Percentiles rank a stretch among this genome's conserved stretches.
These are phyloP conservation scores for Coleophoma eucalyptorum DNA, from an alignment of 2,329 filamentous ascomycete genomes.

Conservation along the genomic window DNA sequence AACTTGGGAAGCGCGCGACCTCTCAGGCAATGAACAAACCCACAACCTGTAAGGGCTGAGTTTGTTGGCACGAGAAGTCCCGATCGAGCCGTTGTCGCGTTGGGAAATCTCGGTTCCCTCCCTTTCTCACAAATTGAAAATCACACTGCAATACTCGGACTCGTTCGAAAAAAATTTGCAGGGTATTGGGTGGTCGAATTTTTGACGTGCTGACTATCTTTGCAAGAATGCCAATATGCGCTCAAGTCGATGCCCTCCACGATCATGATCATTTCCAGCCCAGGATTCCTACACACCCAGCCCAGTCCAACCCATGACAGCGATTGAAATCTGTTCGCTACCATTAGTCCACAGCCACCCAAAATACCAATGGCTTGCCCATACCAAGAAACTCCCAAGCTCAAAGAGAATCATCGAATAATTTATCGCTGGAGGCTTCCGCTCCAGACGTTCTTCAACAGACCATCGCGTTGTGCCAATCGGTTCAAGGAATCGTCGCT, in stretches of 20 bases:
- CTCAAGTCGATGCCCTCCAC: too few species aligned
- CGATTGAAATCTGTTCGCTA: too few species aligned
- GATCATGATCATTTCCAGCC: too few species aligned
- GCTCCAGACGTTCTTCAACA: slow-evolving; percentile 96
- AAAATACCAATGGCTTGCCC: too few species aligned
- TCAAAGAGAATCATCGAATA: slow-evolving; percentile 13
- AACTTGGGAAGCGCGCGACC: slow-evolving; percentile 26
- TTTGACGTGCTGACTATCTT: too few species aligned
- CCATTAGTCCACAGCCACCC: too few species aligned
- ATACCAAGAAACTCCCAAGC: too few species aligned
- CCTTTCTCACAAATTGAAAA: slow-evolving; percentile 9
- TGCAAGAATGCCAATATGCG: too few species aligned
- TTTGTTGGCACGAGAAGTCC: slow-evolving; percentile 27
- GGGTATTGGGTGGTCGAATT: too few species aligned
- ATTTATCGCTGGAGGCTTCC: slow-evolving; percentile 36
- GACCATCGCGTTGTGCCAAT: slow-evolving; percentile 90
- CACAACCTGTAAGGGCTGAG: slow-evolving; percentile 15
- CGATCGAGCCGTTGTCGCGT: slow-evolving; percentile 20
- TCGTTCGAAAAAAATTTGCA: too few species aligned
- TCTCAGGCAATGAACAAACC: slow-evolving; percentile 24
- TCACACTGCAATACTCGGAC: neutral
- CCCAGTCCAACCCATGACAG: too few species aligned
- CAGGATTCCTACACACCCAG: too few species aligned
- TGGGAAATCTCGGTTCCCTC: slow-evolving; percentile 1
- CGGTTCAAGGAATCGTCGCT: slow-evolving; percentile 95